These are phyloP conservation scores for Metarhizium album DNA, from an alignment of 2,329 filamentous ascomycete species.

Conservation along the genomic window DNA sequence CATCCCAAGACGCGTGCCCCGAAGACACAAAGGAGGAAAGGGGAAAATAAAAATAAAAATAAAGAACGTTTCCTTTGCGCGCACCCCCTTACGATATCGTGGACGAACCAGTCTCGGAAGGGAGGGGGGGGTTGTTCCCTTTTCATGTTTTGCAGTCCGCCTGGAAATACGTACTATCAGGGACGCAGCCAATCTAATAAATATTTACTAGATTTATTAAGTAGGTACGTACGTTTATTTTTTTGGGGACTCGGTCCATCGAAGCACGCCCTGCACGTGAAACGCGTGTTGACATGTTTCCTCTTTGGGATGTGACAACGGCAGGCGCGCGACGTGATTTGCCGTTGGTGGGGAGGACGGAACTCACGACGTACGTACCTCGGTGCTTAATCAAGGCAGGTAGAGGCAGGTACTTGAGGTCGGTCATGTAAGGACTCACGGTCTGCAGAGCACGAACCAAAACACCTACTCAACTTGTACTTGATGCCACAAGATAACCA, in stretches of 20 bases:
- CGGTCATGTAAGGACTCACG: too few relatives aligned
- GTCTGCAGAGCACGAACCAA: too few relatives aligned
- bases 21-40: background rate
- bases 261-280: conserved; percentile 12
- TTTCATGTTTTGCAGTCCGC: too few relatives aligned
- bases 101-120: background rate
- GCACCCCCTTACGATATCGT: background rate
- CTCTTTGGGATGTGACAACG: conserved; percentile 18
- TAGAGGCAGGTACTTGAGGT: too few relatives aligned
- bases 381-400: too few relatives aligned
- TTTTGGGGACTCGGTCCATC: background rate
- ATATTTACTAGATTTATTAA: too few relatives aligned
- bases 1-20: background rate
- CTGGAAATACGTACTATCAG: too few relatives aligned
- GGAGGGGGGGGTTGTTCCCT: too few relatives aligned
- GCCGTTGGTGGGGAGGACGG: conserved; percentile 7
- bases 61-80: background rate
- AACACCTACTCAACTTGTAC: too few relatives aligned
- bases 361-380: background rate
- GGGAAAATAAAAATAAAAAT: background rate
- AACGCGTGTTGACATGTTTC: conserved; percentile 27
- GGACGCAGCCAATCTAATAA: too few relatives aligned
- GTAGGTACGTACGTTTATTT: too few relatives aligned
- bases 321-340: conserved; percentile 22
- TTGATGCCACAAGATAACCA: too few relatives aligned